Conservation (phyloP, 352 stramenopile genomes). For the Phytophthora cryptogea region DNA sequence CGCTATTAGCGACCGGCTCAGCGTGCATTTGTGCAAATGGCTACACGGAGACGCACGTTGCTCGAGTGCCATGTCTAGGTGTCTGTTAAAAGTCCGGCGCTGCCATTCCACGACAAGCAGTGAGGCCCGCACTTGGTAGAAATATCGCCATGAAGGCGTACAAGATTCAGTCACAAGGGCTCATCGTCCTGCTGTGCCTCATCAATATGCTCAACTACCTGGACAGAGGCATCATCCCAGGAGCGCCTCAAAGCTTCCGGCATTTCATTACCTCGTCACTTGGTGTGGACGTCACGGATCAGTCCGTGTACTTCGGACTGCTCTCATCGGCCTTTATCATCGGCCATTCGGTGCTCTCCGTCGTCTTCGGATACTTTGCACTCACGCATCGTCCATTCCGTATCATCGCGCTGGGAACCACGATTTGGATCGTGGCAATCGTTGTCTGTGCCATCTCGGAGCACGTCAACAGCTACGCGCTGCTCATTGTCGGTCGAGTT, state of each 20-base stretch:
- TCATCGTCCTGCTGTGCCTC: constrained; percentile 75
- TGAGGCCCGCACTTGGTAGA: neutral
- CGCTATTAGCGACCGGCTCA: neutral
- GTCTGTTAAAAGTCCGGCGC: constrained; percentile 1
- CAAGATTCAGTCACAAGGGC: constrained; percentile 19
- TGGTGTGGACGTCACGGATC: constrained; percentile 32
- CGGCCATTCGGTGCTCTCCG: constrained; percentile 72
- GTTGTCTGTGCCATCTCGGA: constrained; percentile 64
- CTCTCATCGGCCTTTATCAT: constrained; percentile 87
- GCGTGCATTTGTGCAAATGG: neutral
- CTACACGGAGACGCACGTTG: constrained; percentile 8
- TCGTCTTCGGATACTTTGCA: constrained; percentile 71
- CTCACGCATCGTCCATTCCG: constrained; percentile 73
- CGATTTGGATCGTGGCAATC: constrained; percentile 74
- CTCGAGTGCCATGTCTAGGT: neutral
- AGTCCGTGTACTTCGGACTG: constrained; percentile 59
- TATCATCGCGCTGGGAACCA: constrained; percentile 71
- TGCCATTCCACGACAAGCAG: constrained; percentile 10
- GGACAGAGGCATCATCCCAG: constrained; percentile 94
- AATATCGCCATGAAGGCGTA: constrained; percentile 5
- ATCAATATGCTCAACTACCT: constrained; percentile 94
- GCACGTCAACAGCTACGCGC: constrained; percentile 57
- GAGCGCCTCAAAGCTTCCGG: constrained; percentile 66
- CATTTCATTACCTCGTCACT: constrained; percentile 66
- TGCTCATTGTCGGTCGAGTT: constrained; percentile 75